A percentile compares a stretch with the other conserved stretches of the same genome.
phyloP scores from a whole-genome alignment of 495 filamentous ascomycete genomes.

The Penicillium turbatum region DNA sequence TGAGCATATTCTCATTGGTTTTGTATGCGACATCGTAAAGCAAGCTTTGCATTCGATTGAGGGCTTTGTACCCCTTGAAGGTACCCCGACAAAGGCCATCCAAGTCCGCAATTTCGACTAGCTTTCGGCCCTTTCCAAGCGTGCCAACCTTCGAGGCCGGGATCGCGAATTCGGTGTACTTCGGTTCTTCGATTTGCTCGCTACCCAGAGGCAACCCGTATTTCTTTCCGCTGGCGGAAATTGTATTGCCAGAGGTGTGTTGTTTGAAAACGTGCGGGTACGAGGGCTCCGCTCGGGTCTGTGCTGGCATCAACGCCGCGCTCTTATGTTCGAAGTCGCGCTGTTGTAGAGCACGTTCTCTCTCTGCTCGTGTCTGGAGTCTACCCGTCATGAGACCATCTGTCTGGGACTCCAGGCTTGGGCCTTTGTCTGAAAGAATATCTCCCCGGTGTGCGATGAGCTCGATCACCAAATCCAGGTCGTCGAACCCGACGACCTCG shows the following conservation, averaged over 20 bases:
- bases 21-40: constrained; percentile 94
- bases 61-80: constrained; percentile 85
- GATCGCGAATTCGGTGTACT: constrained; percentile 84
- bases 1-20: constrained; percentile 96
- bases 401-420: constrained; percentile 36
- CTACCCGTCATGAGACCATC: constrained; percentile 50
- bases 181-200: constrained; percentile 55
- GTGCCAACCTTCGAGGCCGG: constrained; percentile 78
- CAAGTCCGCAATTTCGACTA: constrained; percentile 74
- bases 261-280: constrained; percentile 93
- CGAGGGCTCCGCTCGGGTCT: constrained; percentile 56
- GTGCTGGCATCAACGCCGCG: constrained; percentile 57
- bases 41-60: constrained; percentile 98
- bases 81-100: constrained; percentile 88
- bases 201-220: constrained; percentile 71
- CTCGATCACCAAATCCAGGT: constrained; percentile 84
- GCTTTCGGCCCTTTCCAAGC: constrained; percentile 62
- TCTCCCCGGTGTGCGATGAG: constrained; percentile 68
- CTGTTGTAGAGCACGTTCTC: constrained; percentile 67
- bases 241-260: constrained; percentile 75
- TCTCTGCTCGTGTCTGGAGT: constrained; percentile 69
- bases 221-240: constrained; percentile 68
- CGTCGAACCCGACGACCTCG: constrained; percentile 87
- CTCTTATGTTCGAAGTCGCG: constrained; percentile 81
- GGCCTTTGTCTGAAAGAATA: constrained; percentile 44